Evolutionary conservation across 2,329 filamentous ascomycete genomes (phyloP), one percentile per base, ranked within the genome.

Genomic region (Trichothecium sympodiale): DNA sequence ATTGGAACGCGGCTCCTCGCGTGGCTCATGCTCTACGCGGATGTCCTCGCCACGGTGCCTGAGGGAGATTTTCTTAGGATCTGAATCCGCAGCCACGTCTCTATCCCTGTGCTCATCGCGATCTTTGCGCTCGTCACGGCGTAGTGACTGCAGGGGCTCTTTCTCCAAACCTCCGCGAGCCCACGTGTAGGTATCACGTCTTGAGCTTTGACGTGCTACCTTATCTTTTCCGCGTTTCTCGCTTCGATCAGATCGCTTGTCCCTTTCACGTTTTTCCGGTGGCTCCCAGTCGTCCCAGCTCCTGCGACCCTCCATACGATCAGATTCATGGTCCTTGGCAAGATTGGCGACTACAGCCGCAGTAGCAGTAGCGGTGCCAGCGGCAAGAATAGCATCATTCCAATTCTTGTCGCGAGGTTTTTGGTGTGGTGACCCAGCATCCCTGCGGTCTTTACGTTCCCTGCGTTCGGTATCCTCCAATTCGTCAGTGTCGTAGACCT

Each of bases 401-500:
- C 67, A 52, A 17, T 53, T 55, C 42, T 54, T 61, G 8, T 57
- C 55, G 27, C 61, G 54, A n/a, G 60, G 54, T 23, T 51, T 47
- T 26, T 49, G 51, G 27, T 48, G 52, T 14, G 44, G 38, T 15
- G 34, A 13, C 27, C 16, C 29, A 6, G 31, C 29, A 23, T 33
- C 29, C 18, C 39, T 34, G 25, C 34, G 37, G 3, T 46, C 37
- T 35, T 53, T 55, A 9, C 52, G 46, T 16, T 60, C 56, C 13
- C 48, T 55, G 23, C 50, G 56, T 26, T 47, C 53, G 20, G 59
- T 61, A 34, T 55, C 48, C 18, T 60, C 58, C 18, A 58, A 43
- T 31, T 54, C 59, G 28, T 61, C 58, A 25, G 69, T 61, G 33
- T 77, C 69, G 46, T 85, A 83, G 1, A 88, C 69, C 14, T 73